phyloP scores from a whole-genome alignment of 2,329 filamentous ascomycete species.

The Penicillium nordicum region DNA sequence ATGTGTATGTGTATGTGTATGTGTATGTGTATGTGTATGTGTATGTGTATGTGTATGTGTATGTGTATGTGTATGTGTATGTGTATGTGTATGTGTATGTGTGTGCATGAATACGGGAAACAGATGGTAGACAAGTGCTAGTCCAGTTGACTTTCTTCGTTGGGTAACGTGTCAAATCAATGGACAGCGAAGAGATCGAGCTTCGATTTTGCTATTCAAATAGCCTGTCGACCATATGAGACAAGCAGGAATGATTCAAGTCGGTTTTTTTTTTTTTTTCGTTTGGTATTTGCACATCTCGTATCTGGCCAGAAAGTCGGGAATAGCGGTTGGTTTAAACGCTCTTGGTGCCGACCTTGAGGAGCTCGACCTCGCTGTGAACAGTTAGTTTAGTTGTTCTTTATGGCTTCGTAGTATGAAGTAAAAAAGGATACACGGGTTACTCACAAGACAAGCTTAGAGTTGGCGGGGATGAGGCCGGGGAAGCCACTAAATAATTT shows the following conservation, averaged over 20 bases:
- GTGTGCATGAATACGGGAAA: neutral
- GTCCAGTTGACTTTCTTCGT: neutral
- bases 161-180: neutral
- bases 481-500: conserved; percentile 64
- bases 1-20: too few relatives aligned
- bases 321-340: conserved; percentile 26
- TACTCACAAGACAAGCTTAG: conserved; percentile 80
- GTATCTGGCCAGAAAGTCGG: neutral
- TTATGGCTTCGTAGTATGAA: neutral
- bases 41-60: too few relatives aligned
- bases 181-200: neutral
- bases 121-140: neutral
- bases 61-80: too few relatives aligned
- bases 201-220: neutral
- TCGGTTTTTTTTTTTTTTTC: neutral
- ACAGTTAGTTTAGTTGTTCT: conserved; percentile 11
- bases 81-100: too few relatives aligned
- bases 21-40: too few relatives aligned
- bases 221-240: neutral
- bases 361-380: conserved; percentile 64
- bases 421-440: neutral
- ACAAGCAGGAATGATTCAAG: neutral
- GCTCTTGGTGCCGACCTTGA: conserved; percentile 56
- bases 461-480: conserved; percentile 68
- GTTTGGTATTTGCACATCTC: neutral